These are phyloP conservation scores for Penicillium angulare DNA, from an alignment of 495 filamentous ascomycete genomes.

Conservation along the genomic window DNA sequence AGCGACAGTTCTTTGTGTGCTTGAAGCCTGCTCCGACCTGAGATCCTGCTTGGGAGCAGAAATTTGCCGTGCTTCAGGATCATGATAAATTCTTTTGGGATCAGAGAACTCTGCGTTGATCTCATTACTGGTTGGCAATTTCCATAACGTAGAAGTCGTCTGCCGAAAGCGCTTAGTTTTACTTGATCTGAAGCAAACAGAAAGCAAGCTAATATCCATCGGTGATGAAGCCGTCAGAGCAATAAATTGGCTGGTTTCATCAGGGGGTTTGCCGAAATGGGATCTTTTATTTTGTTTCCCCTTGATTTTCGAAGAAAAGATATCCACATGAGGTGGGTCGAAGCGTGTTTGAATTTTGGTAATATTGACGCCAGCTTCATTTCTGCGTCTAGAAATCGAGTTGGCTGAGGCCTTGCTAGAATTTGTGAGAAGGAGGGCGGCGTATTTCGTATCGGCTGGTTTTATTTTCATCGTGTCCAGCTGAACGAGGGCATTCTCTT, in stretches of 20 bases:
- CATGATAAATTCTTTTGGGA: not conserved
- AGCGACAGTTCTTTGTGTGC: not conserved
- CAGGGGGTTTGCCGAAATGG: not conserved
- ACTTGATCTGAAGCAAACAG: conserved; percentile 3
- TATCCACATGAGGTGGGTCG: not conserved
- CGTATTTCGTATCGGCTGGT: not conserved
- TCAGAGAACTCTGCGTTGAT: not conserved
- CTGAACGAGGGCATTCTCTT: not conserved
- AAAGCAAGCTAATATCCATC: conserved; percentile 1
- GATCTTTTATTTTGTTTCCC: not conserved
- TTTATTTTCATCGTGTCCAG: not conserved
- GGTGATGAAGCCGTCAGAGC: not conserved
- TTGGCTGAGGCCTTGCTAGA: not conserved
- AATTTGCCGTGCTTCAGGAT: not conserved
- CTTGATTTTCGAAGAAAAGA: not conserved
- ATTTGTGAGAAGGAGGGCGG: too few species aligned
- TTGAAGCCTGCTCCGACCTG: not conserved
- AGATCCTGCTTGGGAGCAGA: not conserved
- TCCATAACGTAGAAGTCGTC: not conserved
- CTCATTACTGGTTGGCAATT: not conserved
- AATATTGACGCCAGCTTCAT: not conserved
- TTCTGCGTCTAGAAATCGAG: not conserved
- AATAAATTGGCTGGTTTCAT: not conserved
- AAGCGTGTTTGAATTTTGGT: not conserved
- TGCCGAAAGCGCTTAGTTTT: not conserved